phyloP scores from a whole-genome alignment of 139 green algal species.

The Raphidocelis subcapitata region DNA sequence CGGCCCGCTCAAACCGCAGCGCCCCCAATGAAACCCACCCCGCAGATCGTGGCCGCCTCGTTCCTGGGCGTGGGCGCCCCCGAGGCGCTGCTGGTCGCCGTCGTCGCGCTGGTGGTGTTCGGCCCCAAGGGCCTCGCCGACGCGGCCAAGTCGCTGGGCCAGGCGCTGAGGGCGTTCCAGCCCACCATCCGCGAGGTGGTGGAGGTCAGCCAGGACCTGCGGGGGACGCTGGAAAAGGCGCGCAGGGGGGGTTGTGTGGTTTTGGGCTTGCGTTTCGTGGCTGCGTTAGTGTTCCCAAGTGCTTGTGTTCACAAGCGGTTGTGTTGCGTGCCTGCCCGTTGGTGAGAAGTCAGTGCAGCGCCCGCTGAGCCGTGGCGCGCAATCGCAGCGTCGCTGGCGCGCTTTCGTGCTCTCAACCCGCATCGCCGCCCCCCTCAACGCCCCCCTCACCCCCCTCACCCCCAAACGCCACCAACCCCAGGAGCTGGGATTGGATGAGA shows the following conservation, averaged over 20 bases:
- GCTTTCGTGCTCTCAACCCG: not conserved
- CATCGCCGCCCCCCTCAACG: not conserved
- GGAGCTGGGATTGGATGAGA: constrained; percentile 95
- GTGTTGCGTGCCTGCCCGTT: not conserved
- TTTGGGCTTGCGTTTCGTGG: not conserved
- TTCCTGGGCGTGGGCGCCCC: constrained; percentile 96
- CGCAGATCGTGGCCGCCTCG: constrained; percentile 32
- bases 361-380: not conserved
- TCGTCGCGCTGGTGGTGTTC: constrained; percentile 98
- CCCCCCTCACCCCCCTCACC: no score
- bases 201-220: constrained; percentile 86
- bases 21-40: no score
- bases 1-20: no score
- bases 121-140: constrained; percentile 96
- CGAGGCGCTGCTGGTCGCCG: constrained; percentile 93
- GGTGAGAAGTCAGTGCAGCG: not conserved
- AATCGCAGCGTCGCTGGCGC: not conserved
- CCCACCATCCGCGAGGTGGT: constrained; percentile 95
- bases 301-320: not conserved
- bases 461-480: no score
- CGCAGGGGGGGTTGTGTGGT: not conserved
- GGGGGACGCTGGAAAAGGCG: constrained; percentile 80
- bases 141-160: constrained; percentile 85
- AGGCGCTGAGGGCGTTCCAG: constrained; percentile 81
- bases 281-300: not conserved